Base-by-base conservation (phyloP, 1,139 yeast genomes). In the Hanseniaspora sp. region DNA sequence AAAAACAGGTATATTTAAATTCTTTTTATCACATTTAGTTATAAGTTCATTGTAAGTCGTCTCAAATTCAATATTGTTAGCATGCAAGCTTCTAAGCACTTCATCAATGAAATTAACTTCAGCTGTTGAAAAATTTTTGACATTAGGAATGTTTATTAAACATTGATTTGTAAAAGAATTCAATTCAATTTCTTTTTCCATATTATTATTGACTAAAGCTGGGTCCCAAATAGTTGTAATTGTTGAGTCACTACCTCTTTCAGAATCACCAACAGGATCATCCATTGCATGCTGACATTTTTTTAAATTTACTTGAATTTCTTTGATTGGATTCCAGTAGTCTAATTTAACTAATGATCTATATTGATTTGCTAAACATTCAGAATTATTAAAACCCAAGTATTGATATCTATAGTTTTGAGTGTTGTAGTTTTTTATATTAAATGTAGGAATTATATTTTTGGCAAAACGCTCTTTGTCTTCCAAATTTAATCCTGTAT, bases 81-180 rank as follows among this genome's bases (percentile, higher is more conserved):
- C 75, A 71, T 83, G 64, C 53, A 83, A 74, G 7, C 75, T 73
- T 56, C 78, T 73, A 46, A 85, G 64, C 28, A 83, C 74, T 1
- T 82, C 80, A 67, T 92, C 98, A 59, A 85, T 69, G 60, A 88
- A 90, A 63, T 90, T 88, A 4, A 95, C 90, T 4, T 82, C 73
- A 46, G 69, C 66, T 1, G 77, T 73, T 4, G 77, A 66, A 54
- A 86, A 64, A 0, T 71, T 70, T 11, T 84, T 64, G 7, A 69
- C 64, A 17, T 72, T 69, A 0, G 96, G 94, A 42, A 78, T 68
- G 0, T 79, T 77, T 3, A 70, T 70, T 39, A 61, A 60, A 60
- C 94, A 82, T 28, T 68, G 67, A 11, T 69, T 69, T 9, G 90
- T 63, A 63, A 79, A 92, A 1, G 64, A 62, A 43, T 82, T 86